These are phyloP conservation scores for Calocera cornea DNA, from an alignment of 768 basidiomycete species.

Conservation along the genomic window DNA sequence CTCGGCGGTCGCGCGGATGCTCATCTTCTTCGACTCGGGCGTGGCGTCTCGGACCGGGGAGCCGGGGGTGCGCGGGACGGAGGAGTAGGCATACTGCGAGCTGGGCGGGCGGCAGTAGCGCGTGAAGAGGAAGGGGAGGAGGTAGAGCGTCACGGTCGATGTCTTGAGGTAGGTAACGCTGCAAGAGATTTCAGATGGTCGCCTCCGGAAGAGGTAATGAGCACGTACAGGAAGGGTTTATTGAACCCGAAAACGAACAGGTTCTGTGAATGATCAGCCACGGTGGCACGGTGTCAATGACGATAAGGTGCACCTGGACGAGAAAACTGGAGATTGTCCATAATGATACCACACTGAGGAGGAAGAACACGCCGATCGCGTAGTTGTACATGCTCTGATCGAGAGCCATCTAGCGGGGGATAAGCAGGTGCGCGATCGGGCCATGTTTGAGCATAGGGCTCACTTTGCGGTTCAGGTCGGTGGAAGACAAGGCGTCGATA, in stretches of 20 bases:
- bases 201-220: neutral
- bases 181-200: slow-evolving; percentile 7
- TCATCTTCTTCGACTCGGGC: slow-evolving; percentile 24
- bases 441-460: too few relatives aligned
- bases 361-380: slow-evolving; percentile 48
- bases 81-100: neutral
- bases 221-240: slow-evolving; percentile 73
- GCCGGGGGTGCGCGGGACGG: neutral
- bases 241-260: slow-evolving; percentile 56
- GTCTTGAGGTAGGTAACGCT: slow-evolving; percentile 88
- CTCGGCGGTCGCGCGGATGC: slow-evolving; percentile 53
- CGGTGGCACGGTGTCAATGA: neutral
- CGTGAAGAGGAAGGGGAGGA: slow-evolving; percentile 35
- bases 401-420: neutral
- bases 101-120: slow-evolving; percentile 1
- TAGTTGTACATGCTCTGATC: slow-evolving; percentile 24
- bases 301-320: slow-evolving; percentile 45
- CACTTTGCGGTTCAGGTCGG: too few relatives aligned
- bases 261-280: slow-evolving; percentile 21
- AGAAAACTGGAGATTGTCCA: slow-evolving; percentile 87
- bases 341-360: slow-evolving; percentile 62
- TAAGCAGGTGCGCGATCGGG: neutral
- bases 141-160: slow-evolving; percentile 72
- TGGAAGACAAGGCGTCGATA: too few relatives aligned
- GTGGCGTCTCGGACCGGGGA: neutral